A percentile compares a stretch with the other conserved stretches of the same genome.
These are phyloP conservation scores for Aleurites moluccanus DNA, from an alignment of 441 rosid species.

Conservation along the genomic window DNA sequence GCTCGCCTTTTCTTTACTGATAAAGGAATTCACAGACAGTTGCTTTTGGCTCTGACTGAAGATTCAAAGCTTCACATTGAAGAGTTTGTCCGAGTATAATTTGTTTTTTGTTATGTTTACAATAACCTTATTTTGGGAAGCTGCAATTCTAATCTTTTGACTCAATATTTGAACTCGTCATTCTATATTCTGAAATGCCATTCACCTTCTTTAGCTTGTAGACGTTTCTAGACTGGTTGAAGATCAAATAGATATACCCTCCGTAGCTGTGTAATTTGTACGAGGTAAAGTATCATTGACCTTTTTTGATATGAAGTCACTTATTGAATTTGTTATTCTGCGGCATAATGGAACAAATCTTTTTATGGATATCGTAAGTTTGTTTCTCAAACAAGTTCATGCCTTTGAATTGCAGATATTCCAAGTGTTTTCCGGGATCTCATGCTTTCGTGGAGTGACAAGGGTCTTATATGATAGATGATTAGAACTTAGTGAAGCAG, in stretches of 20 bases:
- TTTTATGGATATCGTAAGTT: not conserved
- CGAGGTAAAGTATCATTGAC: conserved; percentile 55
- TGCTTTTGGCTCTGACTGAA: conserved; percentile 87
- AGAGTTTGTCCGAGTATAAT: conserved; percentile 62
- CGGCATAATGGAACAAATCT: not conserved
- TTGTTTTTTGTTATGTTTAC: not conserved
- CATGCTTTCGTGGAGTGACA: conserved; percentile 77
- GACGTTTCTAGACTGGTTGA: conserved; percentile 87
- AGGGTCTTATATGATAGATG: conserved; percentile 64
- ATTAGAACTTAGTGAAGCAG: conserved; percentile 9
- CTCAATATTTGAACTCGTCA: not conserved
- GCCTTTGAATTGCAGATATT: conserved; percentile 51
- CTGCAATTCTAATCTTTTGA: not conserved
- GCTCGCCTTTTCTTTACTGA: conserved; percentile 85
- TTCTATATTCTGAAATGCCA: conserved; percentile 24
- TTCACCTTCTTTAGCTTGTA: conserved; percentile 58
- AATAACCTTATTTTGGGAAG: not conserved
- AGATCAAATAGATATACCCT: conserved; percentile 70
- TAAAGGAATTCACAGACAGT: conserved; percentile 85
- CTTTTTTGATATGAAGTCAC: not conserved
- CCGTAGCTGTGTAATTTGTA: conserved; percentile 70
- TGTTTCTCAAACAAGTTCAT: conserved; percentile 3
- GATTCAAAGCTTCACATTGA: conserved; percentile 91
- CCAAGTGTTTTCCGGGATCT: conserved; percentile 71
- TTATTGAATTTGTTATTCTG: not conserved